Evolutionary conservation across 116 monocot species (phyloP).

Genomic region (Cymodocea nodosa): DNA sequence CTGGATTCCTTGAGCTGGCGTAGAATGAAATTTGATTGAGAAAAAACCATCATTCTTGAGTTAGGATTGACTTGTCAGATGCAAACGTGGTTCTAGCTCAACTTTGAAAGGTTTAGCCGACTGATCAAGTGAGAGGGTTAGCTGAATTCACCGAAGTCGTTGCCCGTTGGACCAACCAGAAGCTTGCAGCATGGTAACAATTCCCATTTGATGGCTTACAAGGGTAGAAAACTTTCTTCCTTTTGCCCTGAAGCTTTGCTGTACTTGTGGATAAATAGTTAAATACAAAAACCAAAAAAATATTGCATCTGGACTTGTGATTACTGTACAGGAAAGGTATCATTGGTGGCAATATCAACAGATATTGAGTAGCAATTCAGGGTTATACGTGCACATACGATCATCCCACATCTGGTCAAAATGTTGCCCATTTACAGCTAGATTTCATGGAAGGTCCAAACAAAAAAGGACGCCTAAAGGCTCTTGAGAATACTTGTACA

Average conservation of each 20-base stretch:
- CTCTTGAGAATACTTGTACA: background rate
- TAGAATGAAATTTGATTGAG: background rate
- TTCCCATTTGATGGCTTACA: background rate
- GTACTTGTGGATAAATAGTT: background rate
- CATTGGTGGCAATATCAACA: background rate
- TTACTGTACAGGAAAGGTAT: slow-evolving; percentile 3
- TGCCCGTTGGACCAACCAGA: background rate
- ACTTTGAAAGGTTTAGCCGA: background rate
- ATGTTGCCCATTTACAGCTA: background rate
- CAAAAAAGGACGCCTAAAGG: background rate
- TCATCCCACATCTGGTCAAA: background rate
- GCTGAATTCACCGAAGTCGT: background rate
- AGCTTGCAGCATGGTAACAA: background rate
- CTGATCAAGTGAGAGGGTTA: background rate
- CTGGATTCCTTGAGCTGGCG: background rate
- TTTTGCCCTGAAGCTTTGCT: background rate
- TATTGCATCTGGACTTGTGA: background rate
- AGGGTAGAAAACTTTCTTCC: background rate
- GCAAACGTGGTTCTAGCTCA: background rate
- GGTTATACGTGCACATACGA: background rate
- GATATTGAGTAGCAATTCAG: background rate
- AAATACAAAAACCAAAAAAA: background rate
- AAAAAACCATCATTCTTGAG: background rate
- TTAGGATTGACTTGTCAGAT: background rate
- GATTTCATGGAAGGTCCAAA: background rate